Evolutionary conservation across 1,284 basidiomycete genomes (phyloP), one percentile per base, ranked within the genome.

Genomic region (Fomitopsis pinicola): DNA sequence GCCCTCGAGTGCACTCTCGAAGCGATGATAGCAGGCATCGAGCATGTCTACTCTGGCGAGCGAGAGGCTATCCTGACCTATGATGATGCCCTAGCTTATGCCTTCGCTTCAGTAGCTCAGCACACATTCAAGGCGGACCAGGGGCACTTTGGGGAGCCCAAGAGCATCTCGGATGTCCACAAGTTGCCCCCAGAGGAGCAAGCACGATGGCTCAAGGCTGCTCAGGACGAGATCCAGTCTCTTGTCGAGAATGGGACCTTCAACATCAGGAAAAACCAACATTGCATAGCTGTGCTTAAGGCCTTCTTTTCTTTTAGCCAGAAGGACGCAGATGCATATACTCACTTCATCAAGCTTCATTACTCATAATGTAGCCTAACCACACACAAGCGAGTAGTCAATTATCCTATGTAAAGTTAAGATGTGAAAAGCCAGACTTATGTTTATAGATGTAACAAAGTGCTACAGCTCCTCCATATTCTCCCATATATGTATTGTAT

Each of bases 151-250:
- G 42, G 42, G 10, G 42, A 57, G 28, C 42, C 56, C 17, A 46
- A 8, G 56, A 46, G 26, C 9, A 30, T 57, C 19, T 9, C 52
- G 0, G 60, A 61, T 5, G 60, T 46, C 35, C 58, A 55, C 42
- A n/a, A 57, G 35, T 28, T 44, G 9, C 30, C 50, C n/a, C 44
- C 33, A 42, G 59, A 60, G 9, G 58, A 62, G 33, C 48, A n/a
- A 14, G 19, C 45, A 12, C 30, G 53, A 30, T 64, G 63, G 63
- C 45, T 55, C 35, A 57, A 50, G 46, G 62, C 60, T 50, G 57
- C 58, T 19, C 44, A 59, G 26, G 60, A 59, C 28, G 48, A 59
- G 50, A 55, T 64, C 44, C 53, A 57, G 61, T 56, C 53, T 40
- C 50, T 65, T 5, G 26, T 59, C 46, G 57, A 65, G 22, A 22